Evolutionary conservation across 1,139 yeast genomes (phyloP), one percentile per base, ranked within the genome.

Genomic region (Hyphopichia fennica): DNA sequence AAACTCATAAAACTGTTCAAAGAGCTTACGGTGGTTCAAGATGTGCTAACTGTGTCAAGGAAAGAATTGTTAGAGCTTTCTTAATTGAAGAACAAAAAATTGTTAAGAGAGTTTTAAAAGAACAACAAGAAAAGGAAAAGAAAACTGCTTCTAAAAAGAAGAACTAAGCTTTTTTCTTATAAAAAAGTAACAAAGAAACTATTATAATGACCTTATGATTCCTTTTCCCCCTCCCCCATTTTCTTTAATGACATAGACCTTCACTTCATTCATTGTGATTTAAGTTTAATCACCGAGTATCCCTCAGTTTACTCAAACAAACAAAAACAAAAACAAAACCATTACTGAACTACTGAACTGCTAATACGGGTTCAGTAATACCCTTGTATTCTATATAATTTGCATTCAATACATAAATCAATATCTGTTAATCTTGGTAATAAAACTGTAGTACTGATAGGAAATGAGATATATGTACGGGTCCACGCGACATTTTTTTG

Each of bases 1-100:
- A 86, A 82, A 88, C 96, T 69, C 88, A 87, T 82, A 91, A 93
- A 85, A 87, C 96, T 60, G 99, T 93, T 62, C 90, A 91, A 73
- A 93, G 99, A 84, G 91, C 96, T 67, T 93, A 93, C 90, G 99
- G 99, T 81, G 99, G 99, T 75, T 84, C 95, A 67, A 84, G 95
- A 82, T 90, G 96, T 80, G 96, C 96, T 68, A 86, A 84, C 88
- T 88, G 96, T 81, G 97, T 91, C 70, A 90, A 89, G 84, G 96
- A 90, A 77, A 88, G 96, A 84, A 85, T 93, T 65, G 90, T 91
- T 73, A 91, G 98, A 82, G 97, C 98, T 70, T 93, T 93, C 88
- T 86, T 93, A 75, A 88, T 93, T 63, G 98, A 93, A 82, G 99
- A 93, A 82, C 98, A 93, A 82, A 93, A 91, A 88, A 89, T 93